Evolutionary conservation across 202 grass and related monocot genomes (phyloP).

Genomic region (Sporobolus alterniflorus): DNA sequence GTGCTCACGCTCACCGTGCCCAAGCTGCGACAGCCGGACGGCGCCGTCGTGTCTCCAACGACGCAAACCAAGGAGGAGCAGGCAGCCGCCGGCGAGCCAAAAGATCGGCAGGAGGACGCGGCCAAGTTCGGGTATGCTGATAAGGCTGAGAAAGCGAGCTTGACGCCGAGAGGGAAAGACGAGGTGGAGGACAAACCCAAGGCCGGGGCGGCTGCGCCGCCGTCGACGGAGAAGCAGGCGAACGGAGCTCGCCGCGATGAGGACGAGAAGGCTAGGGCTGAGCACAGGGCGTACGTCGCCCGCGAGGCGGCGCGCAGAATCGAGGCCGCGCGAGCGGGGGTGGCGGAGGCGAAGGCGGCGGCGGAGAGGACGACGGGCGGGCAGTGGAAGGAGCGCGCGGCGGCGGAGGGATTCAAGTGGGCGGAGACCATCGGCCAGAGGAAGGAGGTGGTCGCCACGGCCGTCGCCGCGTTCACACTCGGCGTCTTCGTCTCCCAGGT

Average conservation of each 20-base stretch:
- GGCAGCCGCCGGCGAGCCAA: constrained; percentile 6
- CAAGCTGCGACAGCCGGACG: constrained; percentile 7
- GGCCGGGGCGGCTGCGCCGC: neutral
- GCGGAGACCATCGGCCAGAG: constrained; percentile 56
- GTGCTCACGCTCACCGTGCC: constrained; percentile 62
- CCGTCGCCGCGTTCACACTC: constrained; percentile 55
- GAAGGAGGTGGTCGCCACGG: constrained; percentile 61
- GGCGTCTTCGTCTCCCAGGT: constrained; percentile 40
- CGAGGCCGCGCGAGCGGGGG: constrained; percentile 30
- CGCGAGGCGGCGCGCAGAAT: constrained; percentile 19
- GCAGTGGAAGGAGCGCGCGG: constrained; percentile 50
- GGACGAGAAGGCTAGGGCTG: constrained; percentile 17
- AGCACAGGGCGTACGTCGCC: constrained; percentile 8
- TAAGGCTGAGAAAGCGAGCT: neutral
- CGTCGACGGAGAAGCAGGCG: neutral
- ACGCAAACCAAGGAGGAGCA: neutral
- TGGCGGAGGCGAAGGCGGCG: constrained; percentile 24
- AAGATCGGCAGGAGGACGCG: neutral
- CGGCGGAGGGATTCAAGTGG: constrained; percentile 34
- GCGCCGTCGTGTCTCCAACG: neutral
- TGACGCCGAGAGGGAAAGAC: neutral
- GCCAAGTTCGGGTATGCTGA: too few relatives aligned
- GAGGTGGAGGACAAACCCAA: constrained; percentile 7
- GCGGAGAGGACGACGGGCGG: constrained; percentile 18
- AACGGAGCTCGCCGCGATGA: neutral